Base-by-base conservation (phyloP, 768 basidiomycete species). In the Lanmaoa pseudosensibilis region DNA sequence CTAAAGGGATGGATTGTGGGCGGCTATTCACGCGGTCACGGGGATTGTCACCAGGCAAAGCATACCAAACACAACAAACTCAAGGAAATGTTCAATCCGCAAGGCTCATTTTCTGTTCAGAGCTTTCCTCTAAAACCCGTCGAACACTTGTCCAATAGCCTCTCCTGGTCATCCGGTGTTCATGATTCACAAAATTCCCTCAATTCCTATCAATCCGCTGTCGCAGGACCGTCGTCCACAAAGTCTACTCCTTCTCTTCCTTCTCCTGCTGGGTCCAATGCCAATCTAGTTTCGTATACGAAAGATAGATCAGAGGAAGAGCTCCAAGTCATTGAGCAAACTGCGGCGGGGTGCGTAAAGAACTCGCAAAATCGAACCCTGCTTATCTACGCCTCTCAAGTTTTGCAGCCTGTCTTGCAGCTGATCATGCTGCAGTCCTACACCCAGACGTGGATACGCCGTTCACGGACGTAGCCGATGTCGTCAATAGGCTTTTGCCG, bases 361-460 rank as follows among this genome's bases (percentile, higher is more conserved):
- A 34, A 46, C 3, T 48, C 36, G 3, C 34, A 34, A 33, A 1
- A n/a, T 45, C 12, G 47, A 34, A 36, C 46, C 41, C 50, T 51
- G 52, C 62, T 72, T 46, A 64, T 59, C 49, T 54, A 38, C 45
- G n/a, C 46, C 55, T n/a, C 55, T 50, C 27, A 65, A 88, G 86
- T 60, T 75, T 89, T 59, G 74, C 78, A 55, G 67, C 79, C 23
- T 78, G 79, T 60, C 74, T 91, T 48, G 79, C 79, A 1, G 73
- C 78, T 36, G 90, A 93, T 69, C 90, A 91, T 52, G 73, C 76
- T 39, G 73, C 78, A 16, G 82, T 81, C 16, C 62, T 83, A 48
- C 78, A 83, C 50, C 88, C 89, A 38, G 86, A 92, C 61, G 77
- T 81, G 37, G 87, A 91, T 48, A 78, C 83, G 1, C 85, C 90